Conservation (phyloP, 2,329 filamentous ascomycete genomes). For the Nemania sp. region DNA sequence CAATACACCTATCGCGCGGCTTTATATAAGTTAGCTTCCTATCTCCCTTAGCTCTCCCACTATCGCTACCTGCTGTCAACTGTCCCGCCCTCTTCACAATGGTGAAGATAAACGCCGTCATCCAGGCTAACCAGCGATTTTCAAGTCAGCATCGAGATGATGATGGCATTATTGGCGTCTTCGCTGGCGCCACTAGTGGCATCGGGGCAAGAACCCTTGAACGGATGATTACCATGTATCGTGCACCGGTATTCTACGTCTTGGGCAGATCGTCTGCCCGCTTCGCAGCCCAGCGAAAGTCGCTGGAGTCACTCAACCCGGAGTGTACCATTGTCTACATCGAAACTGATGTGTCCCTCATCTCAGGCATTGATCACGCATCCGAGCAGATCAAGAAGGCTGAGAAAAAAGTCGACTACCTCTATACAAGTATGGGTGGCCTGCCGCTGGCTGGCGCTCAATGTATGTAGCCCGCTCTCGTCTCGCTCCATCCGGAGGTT, state of each 20-base stretch:
- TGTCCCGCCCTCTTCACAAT: no score
- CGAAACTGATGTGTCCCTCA: slow-evolving; percentile 34
- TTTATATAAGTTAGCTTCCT: no score
- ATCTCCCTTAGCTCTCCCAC: no score
- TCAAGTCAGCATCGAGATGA: not conserved
- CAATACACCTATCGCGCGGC: no score
- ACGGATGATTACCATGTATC: not conserved
- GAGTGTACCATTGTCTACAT: slow-evolving; percentile 32
- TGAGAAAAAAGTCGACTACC: slow-evolving; percentile 32
- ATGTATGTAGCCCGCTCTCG: slow-evolving; percentile 21
- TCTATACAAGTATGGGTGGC: slow-evolving; percentile 36
- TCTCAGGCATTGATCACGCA: slow-evolving; percentile 31
- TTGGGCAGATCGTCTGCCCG: not conserved
- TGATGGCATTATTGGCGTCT: not conserved
- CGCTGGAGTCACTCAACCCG: not conserved
- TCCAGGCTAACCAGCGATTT: not conserved
- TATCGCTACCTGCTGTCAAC: no score
- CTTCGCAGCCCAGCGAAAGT: not conserved
- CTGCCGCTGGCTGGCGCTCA: slow-evolving; percentile 27
- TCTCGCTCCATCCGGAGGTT: not conserved
- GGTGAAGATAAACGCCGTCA: no score
- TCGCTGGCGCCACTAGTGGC: not conserved
- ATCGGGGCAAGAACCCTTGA: not conserved
- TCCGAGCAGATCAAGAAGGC: slow-evolving; percentile 22
- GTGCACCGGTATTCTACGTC: not conserved